Conservation (phyloP, 2,329 filamentous ascomycete species). For the Cercospora zeina region DNA sequence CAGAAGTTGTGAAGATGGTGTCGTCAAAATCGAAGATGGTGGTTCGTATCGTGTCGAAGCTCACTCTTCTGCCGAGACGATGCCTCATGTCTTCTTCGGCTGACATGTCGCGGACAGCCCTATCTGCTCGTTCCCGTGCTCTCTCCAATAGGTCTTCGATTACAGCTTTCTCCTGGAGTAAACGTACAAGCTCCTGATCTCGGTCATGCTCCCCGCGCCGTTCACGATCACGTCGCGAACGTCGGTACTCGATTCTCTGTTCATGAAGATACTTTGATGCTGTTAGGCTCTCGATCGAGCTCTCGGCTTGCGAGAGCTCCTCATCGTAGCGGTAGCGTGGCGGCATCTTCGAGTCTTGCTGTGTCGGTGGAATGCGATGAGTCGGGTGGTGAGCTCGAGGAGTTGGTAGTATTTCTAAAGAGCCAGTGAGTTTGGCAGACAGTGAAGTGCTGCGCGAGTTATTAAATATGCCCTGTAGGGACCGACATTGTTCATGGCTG, state of each 20-base stretch:
- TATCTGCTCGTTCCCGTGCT: neutral
- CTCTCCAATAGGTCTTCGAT: neutral
- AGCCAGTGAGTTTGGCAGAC: neutral
- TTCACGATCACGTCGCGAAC: neutral
- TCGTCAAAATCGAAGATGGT: neutral
- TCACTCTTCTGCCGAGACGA: neutral
- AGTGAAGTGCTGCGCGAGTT: neutral
- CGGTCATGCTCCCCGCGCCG: neutral
- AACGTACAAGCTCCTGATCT: neutral
- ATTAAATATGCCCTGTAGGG: neutral
- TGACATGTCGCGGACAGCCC: neutral
- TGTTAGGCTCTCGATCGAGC: neutral
- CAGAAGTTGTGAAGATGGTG: neutral
- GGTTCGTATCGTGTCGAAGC: neutral
- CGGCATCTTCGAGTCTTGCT: neutral
- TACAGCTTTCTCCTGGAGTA: neutral
- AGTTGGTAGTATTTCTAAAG: neutral
- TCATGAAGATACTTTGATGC: neutral
- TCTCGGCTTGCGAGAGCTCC: slow-evolving; percentile 13
- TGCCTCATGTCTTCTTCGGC: neutral
- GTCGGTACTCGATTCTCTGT: neutral
- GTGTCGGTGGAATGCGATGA: neutral
- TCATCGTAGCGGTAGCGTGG: neutral
- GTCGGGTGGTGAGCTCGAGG: neutral
- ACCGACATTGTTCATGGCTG: neutral